These are phyloP conservation scores for Trypanosoma melophagium DNA, from an alignment of 208 protist genomes.

Conservation along the genomic window DNA sequence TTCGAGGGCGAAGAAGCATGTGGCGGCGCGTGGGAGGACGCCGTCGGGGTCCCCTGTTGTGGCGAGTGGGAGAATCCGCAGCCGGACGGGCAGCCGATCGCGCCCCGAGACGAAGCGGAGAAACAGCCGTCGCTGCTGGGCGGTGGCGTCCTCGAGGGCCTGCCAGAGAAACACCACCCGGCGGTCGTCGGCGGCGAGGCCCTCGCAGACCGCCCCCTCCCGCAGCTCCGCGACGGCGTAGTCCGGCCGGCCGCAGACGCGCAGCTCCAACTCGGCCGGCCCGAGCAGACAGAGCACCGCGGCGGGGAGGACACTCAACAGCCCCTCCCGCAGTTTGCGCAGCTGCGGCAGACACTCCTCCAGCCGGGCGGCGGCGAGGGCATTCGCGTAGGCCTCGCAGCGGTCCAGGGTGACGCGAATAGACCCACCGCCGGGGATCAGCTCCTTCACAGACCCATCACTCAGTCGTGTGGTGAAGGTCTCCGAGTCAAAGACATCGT, in stretches of 20 bases:
- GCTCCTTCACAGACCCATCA: conserved; percentile 74
- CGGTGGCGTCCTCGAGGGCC: conserved; percentile 82
- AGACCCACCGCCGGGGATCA: conserved; percentile 61
- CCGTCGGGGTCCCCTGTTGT: conserved; percentile 81
- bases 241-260: conserved; percentile 90
- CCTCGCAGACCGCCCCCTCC: conserved; percentile 81
- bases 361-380: conserved; percentile 66
- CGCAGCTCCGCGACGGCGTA: conserved; percentile 86
- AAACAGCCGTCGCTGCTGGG: conserved; percentile 84
- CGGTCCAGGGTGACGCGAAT: conserved; percentile 74
- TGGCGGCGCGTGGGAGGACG: conserved; percentile 89
- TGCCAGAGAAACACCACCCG: conserved; percentile 91
- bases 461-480: conserved; percentile 82
- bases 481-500: conserved; percentile 83
- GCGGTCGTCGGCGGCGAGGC: conserved; percentile 72
- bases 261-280: conserved; percentile 84
- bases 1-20: conserved; percentile 96
- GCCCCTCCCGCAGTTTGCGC: conserved; percentile 76
- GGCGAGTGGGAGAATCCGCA: conserved; percentile 73
- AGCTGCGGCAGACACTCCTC: conserved; percentile 82
- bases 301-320: conserved; percentile 87
- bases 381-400: conserved; percentile 75
- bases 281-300: conserved; percentile 79
- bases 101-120: conserved; percentile 91
- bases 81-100: conserved; percentile 85